phyloP scores from a whole-genome alignment of 2,329 filamentous ascomycete species.

The Podosphaera xanthii region DNA sequence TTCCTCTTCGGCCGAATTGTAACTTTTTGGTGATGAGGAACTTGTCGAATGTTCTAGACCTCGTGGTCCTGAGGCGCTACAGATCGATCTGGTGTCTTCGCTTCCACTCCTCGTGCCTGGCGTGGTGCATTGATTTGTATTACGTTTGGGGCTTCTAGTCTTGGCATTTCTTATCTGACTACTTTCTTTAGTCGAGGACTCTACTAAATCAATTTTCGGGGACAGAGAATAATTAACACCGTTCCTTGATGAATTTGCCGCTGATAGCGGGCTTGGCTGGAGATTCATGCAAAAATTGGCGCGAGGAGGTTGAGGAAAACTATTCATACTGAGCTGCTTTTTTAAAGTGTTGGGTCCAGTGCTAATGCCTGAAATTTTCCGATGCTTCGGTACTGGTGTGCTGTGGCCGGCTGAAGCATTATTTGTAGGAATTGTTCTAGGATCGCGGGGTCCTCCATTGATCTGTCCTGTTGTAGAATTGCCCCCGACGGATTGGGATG shows the following conservation, averaged over 20 bases:
- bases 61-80: slow-evolving; percentile 33
- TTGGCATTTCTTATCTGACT: slow-evolving; percentile 13
- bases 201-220: slow-evolving; percentile 9
- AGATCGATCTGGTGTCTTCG: slow-evolving; percentile 53
- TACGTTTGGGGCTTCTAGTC: slow-evolving; percentile 13
- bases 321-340: slow-evolving; percentile 80
- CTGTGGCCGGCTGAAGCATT: slow-evolving; percentile 25
- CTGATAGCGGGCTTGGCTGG: slow-evolving; percentile 36
- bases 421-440: slow-evolving; percentile 32
- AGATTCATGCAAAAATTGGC: slow-evolving; percentile 34
- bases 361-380: slow-evolving; percentile 30
- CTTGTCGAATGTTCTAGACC: slow-evolving; percentile 57
- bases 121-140: slow-evolving; percentile 20
- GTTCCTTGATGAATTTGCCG: slow-evolving; percentile 17
- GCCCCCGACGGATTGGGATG: slow-evolving; percentile 4
- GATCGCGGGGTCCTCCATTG: slow-evolving; percentile 34
- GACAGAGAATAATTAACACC: slow-evolving; percentile 2
- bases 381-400: slow-evolving; percentile 31
- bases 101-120: slow-evolving; percentile 49
- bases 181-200: slow-evolving; percentile 8
- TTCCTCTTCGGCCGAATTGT: slow-evolving; percentile 77
- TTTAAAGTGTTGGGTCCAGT: slow-evolving; percentile 46
- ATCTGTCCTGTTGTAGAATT: slow-evolving; percentile 20
- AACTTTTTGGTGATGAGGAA: slow-evolving; percentile 66
- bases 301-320: slow-evolving; percentile 75